Conservation (phyloP, 257 asterid species). For the Jaltomata sinuosa region DNA sequence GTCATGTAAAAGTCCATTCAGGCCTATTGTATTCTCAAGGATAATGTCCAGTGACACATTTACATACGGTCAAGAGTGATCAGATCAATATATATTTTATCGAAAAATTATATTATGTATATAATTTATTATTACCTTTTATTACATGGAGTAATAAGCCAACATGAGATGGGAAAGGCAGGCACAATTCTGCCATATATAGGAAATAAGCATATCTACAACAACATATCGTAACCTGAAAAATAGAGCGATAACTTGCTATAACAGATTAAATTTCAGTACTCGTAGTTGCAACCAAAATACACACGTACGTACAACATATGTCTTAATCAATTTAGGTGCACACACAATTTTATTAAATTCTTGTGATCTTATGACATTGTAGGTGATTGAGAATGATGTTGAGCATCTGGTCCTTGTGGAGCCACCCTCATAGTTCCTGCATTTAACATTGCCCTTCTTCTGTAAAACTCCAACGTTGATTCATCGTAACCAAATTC, state of each 20-base stretch:
- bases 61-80: too few species aligned
- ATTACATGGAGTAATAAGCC: not conserved
- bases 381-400: slow-evolving; percentile 10
- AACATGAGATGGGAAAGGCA: not conserved
- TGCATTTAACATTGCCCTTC: slow-evolving; percentile 15
- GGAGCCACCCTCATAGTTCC: slow-evolving; percentile 31
- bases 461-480: slow-evolving; percentile 24
- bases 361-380: not conserved
- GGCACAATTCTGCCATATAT: not conserved
- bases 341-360: not conserved
- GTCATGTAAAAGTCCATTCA: too few species aligned
- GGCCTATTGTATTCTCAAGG: too few species aligned
- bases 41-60: not conserved
- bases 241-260: not conserved
- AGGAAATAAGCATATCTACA: not conserved
- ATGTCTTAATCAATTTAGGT: not conserved
- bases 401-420: slow-evolving; percentile 39
- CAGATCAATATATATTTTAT: too few species aligned
- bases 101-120: too few species aligned
- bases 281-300: too few species aligned
- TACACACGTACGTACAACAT: too few species aligned
- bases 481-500: slow-evolving; percentile 27
- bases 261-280: not conserved
- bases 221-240: not conserved
- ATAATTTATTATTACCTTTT: too few species aligned